Evolutionary conservation across 192 early-diverging fungal genomes (phyloP).

Genomic region (Rhizoclosmatium globosum): DNA sequence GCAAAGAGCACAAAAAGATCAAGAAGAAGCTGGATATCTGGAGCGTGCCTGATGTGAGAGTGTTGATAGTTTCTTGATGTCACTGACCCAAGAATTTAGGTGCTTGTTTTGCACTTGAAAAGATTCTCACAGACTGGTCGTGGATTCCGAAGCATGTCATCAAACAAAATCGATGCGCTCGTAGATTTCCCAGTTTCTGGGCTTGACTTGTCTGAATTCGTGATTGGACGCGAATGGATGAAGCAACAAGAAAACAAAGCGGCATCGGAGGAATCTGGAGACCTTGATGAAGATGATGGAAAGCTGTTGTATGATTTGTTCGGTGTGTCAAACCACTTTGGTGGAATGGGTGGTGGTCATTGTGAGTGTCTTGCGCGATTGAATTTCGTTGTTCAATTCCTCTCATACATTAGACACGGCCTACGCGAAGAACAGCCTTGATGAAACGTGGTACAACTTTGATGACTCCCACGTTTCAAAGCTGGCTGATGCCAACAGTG

Average conservation of each 20-base stretch:
- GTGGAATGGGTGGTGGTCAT: constrained; percentile 84
- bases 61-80: neutral
- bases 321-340: constrained; percentile 85
- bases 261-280: neutral
- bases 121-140: constrained; percentile 73
- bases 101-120: constrained; percentile 84
- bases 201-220: constrained; percentile 65
- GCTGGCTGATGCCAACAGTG: constrained; percentile 37
- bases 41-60: constrained; percentile 70
- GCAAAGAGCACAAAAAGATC: constrained; percentile 77
- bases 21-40: constrained; percentile 86
- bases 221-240: constrained; percentile 39
- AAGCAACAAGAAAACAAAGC: constrained; percentile 22
- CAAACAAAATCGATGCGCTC: constrained; percentile 76
- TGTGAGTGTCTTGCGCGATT: constrained; percentile 48
- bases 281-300: constrained; percentile 22
- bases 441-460: constrained; percentile 81
- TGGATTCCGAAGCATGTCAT: constrained; percentile 58
- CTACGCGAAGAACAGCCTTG: constrained; percentile 73
- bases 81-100: constrained; percentile 30
- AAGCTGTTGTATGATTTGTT: constrained; percentile 70
- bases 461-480: constrained; percentile 75
- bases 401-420: constrained; percentile 68
- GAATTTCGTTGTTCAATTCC: neutral
- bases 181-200: constrained; percentile 75